These are phyloP conservation scores for Lupinus albus DNA, from an alignment of 306 rosid genomes.

Conservation along the genomic window DNA sequence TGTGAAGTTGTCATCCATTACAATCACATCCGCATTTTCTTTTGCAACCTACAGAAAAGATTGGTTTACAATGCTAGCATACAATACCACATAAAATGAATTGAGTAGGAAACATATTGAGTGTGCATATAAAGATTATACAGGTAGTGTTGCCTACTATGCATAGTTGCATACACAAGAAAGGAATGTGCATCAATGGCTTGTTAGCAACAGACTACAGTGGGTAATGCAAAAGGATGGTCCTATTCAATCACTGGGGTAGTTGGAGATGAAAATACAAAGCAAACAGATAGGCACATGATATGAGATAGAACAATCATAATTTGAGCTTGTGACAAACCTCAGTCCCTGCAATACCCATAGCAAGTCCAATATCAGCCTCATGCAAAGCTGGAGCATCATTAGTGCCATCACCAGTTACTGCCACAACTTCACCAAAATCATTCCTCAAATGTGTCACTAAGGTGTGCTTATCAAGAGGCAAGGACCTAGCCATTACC, in stretches of 20 bases:
- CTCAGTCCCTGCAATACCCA: constrained; percentile 99
- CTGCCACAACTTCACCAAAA: constrained; percentile 53
- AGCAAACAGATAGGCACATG: constrained; percentile 1
- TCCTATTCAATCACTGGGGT: background rate
- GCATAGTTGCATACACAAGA: background rate
- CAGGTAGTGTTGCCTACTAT: background rate
- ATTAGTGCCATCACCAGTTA: constrained; percentile 32
- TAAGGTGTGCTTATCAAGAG: constrained; percentile 85
- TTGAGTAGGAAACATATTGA: background rate
- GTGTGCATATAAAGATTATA: background rate
- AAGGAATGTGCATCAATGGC: background rate
- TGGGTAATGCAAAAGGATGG: background rate
- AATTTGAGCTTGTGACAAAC: constrained; percentile 48
- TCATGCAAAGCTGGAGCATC: constrained; percentile 95
- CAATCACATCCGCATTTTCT: constrained; percentile 89
- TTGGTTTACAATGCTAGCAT: constrained; percentile 21
- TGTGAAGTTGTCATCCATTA: constrained; percentile 83
- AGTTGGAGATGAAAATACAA: background rate
- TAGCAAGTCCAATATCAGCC: constrained; percentile 92
- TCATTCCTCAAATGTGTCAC: constrained; percentile 66
- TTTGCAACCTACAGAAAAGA: constrained; percentile 78
- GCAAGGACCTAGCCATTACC: constrained; percentile 97
- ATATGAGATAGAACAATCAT: background rate
- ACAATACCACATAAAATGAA: constrained; percentile 10
- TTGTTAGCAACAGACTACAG: background rate